Conservation (phyloP, 2,329 filamentous ascomycete species). For the Talaromyces pinophilus region DNA sequence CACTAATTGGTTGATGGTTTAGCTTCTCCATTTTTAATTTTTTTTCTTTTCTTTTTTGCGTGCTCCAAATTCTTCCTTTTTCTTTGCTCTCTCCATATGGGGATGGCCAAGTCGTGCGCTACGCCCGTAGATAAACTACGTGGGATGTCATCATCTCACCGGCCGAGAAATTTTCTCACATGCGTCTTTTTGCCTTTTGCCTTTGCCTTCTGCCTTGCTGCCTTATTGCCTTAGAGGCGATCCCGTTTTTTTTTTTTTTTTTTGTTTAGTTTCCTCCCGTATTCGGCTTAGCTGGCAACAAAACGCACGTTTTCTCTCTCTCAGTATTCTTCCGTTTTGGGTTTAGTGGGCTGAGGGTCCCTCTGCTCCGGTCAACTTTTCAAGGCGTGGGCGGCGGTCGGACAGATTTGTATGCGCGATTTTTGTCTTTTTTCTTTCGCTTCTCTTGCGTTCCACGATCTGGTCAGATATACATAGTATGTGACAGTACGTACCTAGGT, state of each 20-base stretch:
- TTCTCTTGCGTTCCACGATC: neutral
- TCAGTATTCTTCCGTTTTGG: constrained; percentile 7
- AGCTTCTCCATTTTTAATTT: neutral
- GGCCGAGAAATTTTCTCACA: neutral
- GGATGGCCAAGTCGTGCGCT: constrained; percentile 4
- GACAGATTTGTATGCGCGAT: constrained; percentile 24
- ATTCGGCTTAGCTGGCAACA: neutral
- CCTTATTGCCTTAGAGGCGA: neutral
- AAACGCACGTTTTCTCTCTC: constrained; percentile 2
- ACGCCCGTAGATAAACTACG: neutral
- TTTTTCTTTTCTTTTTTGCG: constrained; percentile 3
- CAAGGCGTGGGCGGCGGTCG: constrained; percentile 20
- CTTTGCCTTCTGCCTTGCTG: neutral
- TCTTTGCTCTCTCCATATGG: neutral
- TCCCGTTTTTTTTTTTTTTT: no score
- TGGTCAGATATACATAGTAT: neutral
- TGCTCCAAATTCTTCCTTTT: neutral
- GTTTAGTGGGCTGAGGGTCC: constrained; percentile 1
- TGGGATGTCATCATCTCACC: neutral
- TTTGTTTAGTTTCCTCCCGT: neutral
- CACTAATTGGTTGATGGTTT: neutral
- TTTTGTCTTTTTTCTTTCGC: constrained; percentile 6
- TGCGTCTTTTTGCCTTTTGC: neutral
- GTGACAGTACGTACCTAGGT: neutral
- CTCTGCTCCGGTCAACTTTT: constrained; percentile 3